Evolutionary conservation across 768 basidiomycete species (phyloP).

Genomic region (Dioszegia crocea): DNA sequence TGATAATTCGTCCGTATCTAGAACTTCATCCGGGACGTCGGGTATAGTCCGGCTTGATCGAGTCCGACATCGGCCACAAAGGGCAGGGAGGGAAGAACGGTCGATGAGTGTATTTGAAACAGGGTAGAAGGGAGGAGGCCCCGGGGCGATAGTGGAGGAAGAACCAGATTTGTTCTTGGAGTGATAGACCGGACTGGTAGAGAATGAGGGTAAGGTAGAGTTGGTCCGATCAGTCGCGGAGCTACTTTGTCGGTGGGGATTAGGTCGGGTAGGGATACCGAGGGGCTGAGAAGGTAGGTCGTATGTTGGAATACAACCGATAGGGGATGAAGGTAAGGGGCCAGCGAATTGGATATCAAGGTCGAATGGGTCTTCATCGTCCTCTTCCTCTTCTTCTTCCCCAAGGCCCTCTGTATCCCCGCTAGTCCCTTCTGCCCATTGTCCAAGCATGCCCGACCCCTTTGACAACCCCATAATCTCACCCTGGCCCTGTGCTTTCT

Average conservation of each 20-base stretch:
- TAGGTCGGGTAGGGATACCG: background rate
- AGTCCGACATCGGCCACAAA: constrained; percentile 14
- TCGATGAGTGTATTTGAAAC: background rate
- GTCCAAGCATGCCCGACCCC: background rate
- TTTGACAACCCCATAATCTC: background rate
- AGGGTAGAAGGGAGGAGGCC: background rate
- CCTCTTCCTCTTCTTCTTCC: background rate
- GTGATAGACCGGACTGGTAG: background rate
- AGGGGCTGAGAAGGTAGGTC: background rate
- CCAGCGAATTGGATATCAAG: constrained; percentile 1
- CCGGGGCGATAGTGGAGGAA: no score
- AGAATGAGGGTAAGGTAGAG: constrained; percentile 3
- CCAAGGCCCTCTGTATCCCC: background rate
- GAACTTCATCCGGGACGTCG: constrained; percentile 2
- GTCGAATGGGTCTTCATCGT: background rate
- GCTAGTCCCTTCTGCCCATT: background rate
- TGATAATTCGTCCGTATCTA: background rate
- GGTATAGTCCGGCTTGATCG: constrained; percentile 3
- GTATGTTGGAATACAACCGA: background rate
- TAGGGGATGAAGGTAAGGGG: background rate
- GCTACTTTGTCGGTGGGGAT: background rate
- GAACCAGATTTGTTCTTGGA: background rate
- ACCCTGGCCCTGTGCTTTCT: no score
- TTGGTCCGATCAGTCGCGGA: background rate
- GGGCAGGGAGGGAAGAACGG: background rate